A percentile compares a stretch with the other conserved stretches of the same genome.
Conservation (phyloP, 805 yeast genomes). For the Teunomyces tritomae region DNA sequence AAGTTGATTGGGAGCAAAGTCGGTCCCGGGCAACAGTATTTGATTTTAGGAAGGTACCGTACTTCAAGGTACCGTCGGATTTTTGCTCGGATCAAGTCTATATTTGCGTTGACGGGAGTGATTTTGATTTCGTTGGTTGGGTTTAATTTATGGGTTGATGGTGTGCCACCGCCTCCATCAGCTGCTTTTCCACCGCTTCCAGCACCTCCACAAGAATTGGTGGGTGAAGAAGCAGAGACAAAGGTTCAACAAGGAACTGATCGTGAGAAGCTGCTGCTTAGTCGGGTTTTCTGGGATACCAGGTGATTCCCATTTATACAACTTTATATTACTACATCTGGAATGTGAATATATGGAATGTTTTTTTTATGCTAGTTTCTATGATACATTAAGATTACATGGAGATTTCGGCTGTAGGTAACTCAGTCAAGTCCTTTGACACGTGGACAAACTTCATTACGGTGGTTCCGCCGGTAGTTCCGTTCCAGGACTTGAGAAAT, state of each 20-base stretch:
- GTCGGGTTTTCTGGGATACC: background rate
- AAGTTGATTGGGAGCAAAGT: slow-evolving; percentile 51
- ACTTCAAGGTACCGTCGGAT: slow-evolving; percentile 1
- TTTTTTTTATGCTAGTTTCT: background rate
- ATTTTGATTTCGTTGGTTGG: slow-evolving; percentile 19
- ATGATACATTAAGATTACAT: slow-evolving; percentile 3
- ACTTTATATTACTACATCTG: slow-evolving; percentile 1
- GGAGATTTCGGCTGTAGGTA: slow-evolving; percentile 17
- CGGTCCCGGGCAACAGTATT: slow-evolving; percentile 9
- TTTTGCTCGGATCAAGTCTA: slow-evolving; percentile 15
- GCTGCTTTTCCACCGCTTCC: background rate
- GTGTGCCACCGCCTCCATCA: background rate
- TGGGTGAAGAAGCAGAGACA: background rate
- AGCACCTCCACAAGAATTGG: background rate
- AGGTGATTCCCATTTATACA: background rate
- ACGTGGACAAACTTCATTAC: slow-evolving; percentile 51
- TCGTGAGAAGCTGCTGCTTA: background rate
- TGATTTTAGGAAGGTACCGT: slow-evolving; percentile 7
- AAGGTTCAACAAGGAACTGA: background rate
- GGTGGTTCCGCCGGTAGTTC: slow-evolving; percentile 74
- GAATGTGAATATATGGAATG: slow-evolving; percentile 2
- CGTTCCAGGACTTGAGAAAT: slow-evolving; percentile 72
- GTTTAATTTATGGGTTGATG: slow-evolving; percentile 25
- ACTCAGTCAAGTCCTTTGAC: slow-evolving; percentile 24
- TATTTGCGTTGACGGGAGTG: slow-evolving; percentile 27